phyloP scores from a whole-genome alignment of 2,329 filamentous ascomycete genomes.

The Byssoonygena ceratinophila region DNA sequence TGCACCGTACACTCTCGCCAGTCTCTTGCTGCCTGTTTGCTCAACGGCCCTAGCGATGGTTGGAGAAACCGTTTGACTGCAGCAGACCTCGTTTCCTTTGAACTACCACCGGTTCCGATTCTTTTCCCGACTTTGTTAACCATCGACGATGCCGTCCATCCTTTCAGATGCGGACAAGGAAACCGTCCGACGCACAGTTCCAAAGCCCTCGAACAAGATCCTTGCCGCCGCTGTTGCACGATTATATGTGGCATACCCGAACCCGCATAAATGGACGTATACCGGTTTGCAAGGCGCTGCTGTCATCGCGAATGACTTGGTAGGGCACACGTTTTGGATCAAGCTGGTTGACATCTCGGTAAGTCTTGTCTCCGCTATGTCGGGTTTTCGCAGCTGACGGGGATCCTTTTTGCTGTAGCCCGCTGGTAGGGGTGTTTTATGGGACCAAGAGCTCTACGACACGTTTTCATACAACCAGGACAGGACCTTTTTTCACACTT shows the following conservation, averaged over 20 bases:
- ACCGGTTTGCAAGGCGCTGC: slow-evolving; percentile 86
- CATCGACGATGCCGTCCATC: slow-evolving; percentile 48
- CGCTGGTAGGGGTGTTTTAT: slow-evolving; percentile 72
- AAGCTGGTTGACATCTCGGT: slow-evolving; percentile 96
- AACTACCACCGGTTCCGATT: not conserved
- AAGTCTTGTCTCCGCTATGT: slow-evolving; percentile 32
- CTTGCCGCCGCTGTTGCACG: slow-evolving; percentile 86
- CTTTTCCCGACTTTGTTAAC: not conserved
- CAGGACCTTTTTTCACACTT: slow-evolving; percentile 93
- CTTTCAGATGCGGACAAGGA: slow-evolving; percentile 91
- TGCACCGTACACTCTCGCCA: not conserved
- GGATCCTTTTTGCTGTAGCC: slow-evolving; percentile 41
- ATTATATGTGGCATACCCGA: slow-evolving; percentile 85
- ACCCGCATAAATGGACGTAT: slow-evolving; percentile 79
- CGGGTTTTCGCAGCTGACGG: not conserved
- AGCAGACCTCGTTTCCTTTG: not conserved
- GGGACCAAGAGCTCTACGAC: slow-evolving; percentile 97
- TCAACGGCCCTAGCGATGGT: not conserved
- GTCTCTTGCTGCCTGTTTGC: slow-evolving; percentile 2
- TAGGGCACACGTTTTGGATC: slow-evolving; percentile 93
- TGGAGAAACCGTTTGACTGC: not conserved
- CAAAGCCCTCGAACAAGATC: slow-evolving; percentile 94
- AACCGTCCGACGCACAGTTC: slow-evolving; percentile 86
- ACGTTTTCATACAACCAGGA: slow-evolving; percentile 93
- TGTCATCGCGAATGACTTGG: slow-evolving; percentile 84